These are phyloP conservation scores for Pichia sp. DNA, from an alignment of 1,139 yeast species.

Conservation along the genomic window DNA sequence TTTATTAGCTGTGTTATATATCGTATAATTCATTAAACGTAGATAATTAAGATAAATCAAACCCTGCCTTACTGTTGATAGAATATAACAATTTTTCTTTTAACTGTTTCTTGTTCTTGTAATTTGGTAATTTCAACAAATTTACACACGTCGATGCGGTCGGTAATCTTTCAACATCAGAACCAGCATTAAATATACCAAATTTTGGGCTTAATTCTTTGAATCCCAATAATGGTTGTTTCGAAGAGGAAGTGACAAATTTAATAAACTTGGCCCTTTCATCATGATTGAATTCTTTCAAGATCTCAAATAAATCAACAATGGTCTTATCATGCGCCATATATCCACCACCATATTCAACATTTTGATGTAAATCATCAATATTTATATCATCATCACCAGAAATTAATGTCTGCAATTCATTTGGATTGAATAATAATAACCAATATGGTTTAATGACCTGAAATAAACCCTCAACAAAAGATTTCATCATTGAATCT, in stretches of 20 bases:
- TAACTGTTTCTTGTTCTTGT: constrained; percentile 52
- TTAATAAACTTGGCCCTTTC: constrained; percentile 63
- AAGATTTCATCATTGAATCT: constrained; percentile 52
- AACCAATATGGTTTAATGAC: constrained; percentile 73
- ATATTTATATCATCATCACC: constrained; percentile 72
- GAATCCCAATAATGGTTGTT: constrained; percentile 90
- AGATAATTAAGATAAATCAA: constrained; percentile 55
- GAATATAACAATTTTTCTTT: constrained; percentile 65
- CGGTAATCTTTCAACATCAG: constrained; percentile 55
- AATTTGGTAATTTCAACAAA: constrained; percentile 78
- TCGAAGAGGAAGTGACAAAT: constrained; percentile 86
- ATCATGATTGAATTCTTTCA: constrained; percentile 56
- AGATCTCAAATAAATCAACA: constrained; percentile 65
- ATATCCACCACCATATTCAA: constrained; percentile 61
- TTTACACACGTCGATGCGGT: constrained; percentile 94
- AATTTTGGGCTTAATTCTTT: constrained; percentile 66
- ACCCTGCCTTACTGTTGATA: constrained; percentile 76
- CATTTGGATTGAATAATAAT: constrained; percentile 75
- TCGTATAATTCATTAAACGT: too few species aligned
- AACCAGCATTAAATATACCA: constrained; percentile 72
- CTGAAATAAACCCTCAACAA: constrained; percentile 64
- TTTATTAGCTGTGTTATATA: too few species aligned
- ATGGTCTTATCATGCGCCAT: constrained; percentile 52
- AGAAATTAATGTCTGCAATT: constrained; percentile 77
- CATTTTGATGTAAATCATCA: constrained; percentile 57